These are phyloP conservation scores for Pyrus communis DNA, from an alignment of 306 rosid species.

Conservation along the genomic window DNA sequence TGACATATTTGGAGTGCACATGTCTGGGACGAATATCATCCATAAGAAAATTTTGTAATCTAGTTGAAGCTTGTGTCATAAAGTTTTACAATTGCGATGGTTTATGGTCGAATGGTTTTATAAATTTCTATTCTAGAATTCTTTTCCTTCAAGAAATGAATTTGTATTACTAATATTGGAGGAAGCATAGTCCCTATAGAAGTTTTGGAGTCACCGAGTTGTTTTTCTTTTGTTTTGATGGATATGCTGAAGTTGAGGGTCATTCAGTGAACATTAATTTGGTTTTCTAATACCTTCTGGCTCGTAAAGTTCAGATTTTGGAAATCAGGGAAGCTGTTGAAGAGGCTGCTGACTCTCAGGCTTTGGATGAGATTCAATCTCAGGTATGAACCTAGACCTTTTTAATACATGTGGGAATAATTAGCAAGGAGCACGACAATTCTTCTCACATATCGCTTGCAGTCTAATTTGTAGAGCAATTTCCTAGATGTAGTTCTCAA, in stretches of 20 bases:
- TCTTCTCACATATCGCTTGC: not conserved
- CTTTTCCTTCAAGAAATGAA: not conserved
- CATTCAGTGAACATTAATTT: not conserved
- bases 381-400: constrained; percentile 36
- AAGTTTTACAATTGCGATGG: not conserved
- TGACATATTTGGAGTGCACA: not conserved
- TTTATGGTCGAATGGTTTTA: not conserved
- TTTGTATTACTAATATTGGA: not conserved
- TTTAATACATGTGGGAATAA: not conserved
- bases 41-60: not conserved
- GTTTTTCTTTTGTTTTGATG: not conserved
- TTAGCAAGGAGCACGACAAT: not conserved
- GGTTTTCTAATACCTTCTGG: not conserved
- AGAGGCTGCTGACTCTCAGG: constrained; percentile 63
- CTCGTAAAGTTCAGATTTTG: constrained; percentile 54
- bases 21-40: not conserved
- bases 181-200: not conserved
- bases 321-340: constrained; percentile 94
- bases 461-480: not conserved
- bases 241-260: not conserved
- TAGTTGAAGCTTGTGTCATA: not conserved
- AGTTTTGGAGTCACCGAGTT: not conserved
- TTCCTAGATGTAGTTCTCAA: not conserved
- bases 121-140: not conserved
- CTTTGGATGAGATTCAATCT: constrained; percentile 50